Evolutionary conservation across 2,329 filamentous ascomycete genomes (phyloP), one percentile per base, ranked within the genome.

Genomic region (Talaromyces sp.): DNA sequence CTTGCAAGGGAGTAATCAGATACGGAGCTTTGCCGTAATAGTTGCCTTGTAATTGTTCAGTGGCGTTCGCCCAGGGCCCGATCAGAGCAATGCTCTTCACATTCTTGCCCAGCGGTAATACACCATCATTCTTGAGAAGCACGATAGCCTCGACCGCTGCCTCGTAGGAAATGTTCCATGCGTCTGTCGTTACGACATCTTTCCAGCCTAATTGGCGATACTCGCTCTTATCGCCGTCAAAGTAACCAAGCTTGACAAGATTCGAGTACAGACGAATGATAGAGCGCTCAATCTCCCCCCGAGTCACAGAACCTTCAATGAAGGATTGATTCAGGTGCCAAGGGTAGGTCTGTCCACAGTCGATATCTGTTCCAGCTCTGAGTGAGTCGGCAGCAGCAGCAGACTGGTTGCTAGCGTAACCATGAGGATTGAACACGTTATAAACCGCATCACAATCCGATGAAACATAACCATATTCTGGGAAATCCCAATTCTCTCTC

Each of bases 401-500:
- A 37, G 81, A 77, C n/a, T 79, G 72, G 47, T 81, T 82, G 9
- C 67, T 64, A 0, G 75, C 74, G 62, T 78, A 79, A 60, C 86
- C 81, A 70, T 88, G 83, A 0, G 82, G 82, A n/a, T 81, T 77
- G 68, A 79, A 87, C 63, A 89, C 82, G 70, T 88, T 84, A 50
- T 83, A 78, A 0, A 89, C 79, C 0, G 88, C 84, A 64, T 87
- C 87, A 68, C 89, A 91, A 71, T 91, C 88, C 16, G 83, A 85
- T 0, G 85, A 87, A 41, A 91, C 82, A 67, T 89, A 85, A 59
- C 87, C 82, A 2, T 62, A 56, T 7, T 83, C 80, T 0, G 82
- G 84, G 82, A 87, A 91, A 50, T 80, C 82, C 85, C 88, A 91
- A 70, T 87, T 84, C 52, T 89, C 83, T 1, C 89, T 82, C 2